Evolutionary conservation across 2,329 filamentous ascomycete genomes (phyloP), one percentile per base, ranked within the genome.

Genomic region (Pezicula rhizophila): DNA sequence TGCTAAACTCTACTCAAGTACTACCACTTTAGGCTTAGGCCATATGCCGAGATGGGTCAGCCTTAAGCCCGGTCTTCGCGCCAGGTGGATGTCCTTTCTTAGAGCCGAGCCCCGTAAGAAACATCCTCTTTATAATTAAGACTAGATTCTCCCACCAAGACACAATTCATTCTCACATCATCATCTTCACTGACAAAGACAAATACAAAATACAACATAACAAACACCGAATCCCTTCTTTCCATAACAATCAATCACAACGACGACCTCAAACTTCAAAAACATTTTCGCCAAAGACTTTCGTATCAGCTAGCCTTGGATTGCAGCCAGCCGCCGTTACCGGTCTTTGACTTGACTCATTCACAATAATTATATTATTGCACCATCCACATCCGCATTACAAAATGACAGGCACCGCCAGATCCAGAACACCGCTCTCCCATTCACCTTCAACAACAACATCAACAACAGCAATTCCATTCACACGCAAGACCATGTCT

Each of bases 401-500:
- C 58, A 60, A 55, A 55, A 62, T 62, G 59, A n/a, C 43, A 4
- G 18, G n/a, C n/a, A 59, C 58, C 46, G 54, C 54, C 25, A 49
- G 49, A 33, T 53, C 57, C 50, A 43, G 37, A 53, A 57, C 57
- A 48, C 53, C 57, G 33, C 47, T 55, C 37, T 54, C 54, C 45
- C 47, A 46, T 41, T 49, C 48, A 28, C n/a, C 26, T 34, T 54
- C 54, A 37, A 34, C 49, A 23, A n/a, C n/a, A n/a, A 45, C 54
- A 37, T 20, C 49, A 23, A 41, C 49, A 39, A 52, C 58, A 38
- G 45, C 54, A 42, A 57, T 57, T 8, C 56, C 52, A 48, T 54
- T 57, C 15, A 72, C 74, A 68, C 78, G 86, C 74, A 87, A 90
- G 72, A 91, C 86, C 74, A 97, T 97, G 93, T 95, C 87, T 68